phyloP scores from a whole-genome alignment of 2,329 filamentous ascomycete genomes.

The Nigrospora sphaerica region DNA sequence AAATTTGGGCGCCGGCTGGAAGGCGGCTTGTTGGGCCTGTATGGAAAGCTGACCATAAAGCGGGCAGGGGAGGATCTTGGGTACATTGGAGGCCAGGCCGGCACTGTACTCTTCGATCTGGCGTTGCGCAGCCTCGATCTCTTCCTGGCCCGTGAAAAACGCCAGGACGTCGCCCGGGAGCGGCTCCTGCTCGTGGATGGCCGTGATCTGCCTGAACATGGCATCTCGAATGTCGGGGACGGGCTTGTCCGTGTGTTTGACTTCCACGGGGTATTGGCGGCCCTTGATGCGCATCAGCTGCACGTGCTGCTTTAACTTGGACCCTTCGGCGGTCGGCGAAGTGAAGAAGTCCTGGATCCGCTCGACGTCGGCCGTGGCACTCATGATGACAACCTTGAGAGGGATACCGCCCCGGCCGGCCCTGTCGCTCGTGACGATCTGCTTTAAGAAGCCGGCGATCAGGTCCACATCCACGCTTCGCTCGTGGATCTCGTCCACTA shows the following conservation, averaged over 20 bases:
- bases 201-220: slow-evolving; percentile 74
- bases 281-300: slow-evolving; percentile 66
- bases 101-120: slow-evolving; percentile 74
- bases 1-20: slow-evolving; percentile 63
- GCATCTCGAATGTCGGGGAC: slow-evolving; percentile 77
- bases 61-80: slow-evolving; percentile 66
- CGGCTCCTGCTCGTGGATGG: slow-evolving; percentile 80
- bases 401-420: slow-evolving; percentile 63
- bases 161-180: slow-evolving; percentile 91
- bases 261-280: slow-evolving; percentile 77
- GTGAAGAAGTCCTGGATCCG: slow-evolving; percentile 69
- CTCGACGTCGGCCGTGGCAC: slow-evolving; percentile 86
- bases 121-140: slow-evolving; percentile 75
- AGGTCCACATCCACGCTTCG: slow-evolving; percentile 91
- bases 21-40: slow-evolving; percentile 78
- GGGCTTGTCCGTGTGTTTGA: slow-evolving; percentile 65
- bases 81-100: slow-evolving; percentile 66
- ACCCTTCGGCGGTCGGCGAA: slow-evolving; percentile 2
- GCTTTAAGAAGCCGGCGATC: slow-evolving; percentile 79
- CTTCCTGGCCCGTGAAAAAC: slow-evolving; percentile 88
- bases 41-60: slow-evolving; percentile 88
- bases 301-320: slow-evolving; percentile 13
- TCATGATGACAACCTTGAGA: slow-evolving; percentile 92
- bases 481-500: slow-evolving; percentile 97
- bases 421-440: slow-evolving; percentile 58